These are phyloP conservation scores for Xerocomellus intermedius DNA, from an alignment of 768 basidiomycete genomes.

Conservation along the genomic window DNA sequence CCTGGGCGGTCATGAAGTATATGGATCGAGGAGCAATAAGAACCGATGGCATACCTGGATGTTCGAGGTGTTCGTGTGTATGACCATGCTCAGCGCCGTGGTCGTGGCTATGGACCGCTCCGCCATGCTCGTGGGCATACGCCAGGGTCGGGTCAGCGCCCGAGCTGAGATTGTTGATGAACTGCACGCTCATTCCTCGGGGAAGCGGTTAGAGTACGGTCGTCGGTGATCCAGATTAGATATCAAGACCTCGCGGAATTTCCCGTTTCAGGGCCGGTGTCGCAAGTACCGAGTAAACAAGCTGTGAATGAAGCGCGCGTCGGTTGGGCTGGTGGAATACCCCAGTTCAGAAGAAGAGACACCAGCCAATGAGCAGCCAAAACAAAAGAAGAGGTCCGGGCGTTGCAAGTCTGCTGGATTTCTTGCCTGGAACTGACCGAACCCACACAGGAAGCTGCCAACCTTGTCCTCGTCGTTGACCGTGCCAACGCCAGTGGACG, in stretches of 20 bases:
- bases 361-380: conserved; percentile 2
- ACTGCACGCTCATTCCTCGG: conserved; percentile 58
- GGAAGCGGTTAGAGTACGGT: too few species aligned
- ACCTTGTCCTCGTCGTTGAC: conserved; percentile 50
- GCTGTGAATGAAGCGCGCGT: conserved; percentile 24
- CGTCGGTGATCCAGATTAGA: conserved; percentile 1
- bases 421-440: background rate
- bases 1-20: conserved; percentile 45
- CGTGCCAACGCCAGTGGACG: conserved; percentile 54
- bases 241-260: conserved; percentile 1
- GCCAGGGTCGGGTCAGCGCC: conserved; percentile 32
- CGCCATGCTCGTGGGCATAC: conserved; percentile 54
- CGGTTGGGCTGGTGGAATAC: conserved; percentile 45
- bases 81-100: conserved; percentile 85
- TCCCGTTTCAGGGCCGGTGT: conserved; percentile 10
- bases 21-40: background rate
- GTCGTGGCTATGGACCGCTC: conserved; percentile 44
- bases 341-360: conserved; percentile 47
- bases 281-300: background rate
- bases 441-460: conserved; percentile 56
- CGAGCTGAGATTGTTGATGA: conserved; percentile 66
- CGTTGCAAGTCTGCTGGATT: background rate
- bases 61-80: conserved; percentile 89
- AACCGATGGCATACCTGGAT: conserved; percentile 60
- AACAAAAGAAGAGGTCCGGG: conserved; percentile 43